Base-by-base conservation (phyloP, 306 rosid species). In the Castanopsis chinensis region DNA sequence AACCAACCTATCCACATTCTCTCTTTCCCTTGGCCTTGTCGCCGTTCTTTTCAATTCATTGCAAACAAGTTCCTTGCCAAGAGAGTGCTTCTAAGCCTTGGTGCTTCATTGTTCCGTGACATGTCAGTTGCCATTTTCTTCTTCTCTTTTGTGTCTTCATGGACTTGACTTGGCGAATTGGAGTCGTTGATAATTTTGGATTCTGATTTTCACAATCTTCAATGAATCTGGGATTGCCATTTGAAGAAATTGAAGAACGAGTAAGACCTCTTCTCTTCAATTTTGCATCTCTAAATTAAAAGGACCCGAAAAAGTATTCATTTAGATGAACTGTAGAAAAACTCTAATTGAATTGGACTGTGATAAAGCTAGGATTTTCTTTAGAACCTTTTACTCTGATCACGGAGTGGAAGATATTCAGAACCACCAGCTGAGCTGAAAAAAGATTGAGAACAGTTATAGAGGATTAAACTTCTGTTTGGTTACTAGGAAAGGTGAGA, bases 11-110 rank as follows among this genome's bases (percentile, higher is more conserved):
- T 83, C 91, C 37, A 72, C 85, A 71, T 89, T 82, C 71, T 91
- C 97, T 81, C 85, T 83, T 85, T 90, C 97, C 82, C 76, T 91
- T 0, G 79, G 80, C 81, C 92, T 88, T 57, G 71, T 81, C 0
- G 96, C 94, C 89, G 93, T 64, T 85, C 84, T 91, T 88, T 93
- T 95, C 87, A 95, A 79, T 28, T 95, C 99, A 64, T 78, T 88
- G 79, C 96, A 53, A 95, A 88, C 76, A 95, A 88, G 77, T 92
- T 95, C 86, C 88, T 89, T 0, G 97, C 90, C 1, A 97, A 95
- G 65, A 89, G 92, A 49, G 97, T 86, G 81, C 90, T 86, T 87
- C 85, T 95, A 83, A 95, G 81, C 63, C 87, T 78, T 20, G 93
- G 94, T 21, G 69, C 77, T 71, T 77, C 85, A 30, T 74, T 80